Evolutionary conservation across 805 yeast genomes (phyloP), one percentile per base, ranked within the genome.

Genomic region (Starmera dryadoides): DNA sequence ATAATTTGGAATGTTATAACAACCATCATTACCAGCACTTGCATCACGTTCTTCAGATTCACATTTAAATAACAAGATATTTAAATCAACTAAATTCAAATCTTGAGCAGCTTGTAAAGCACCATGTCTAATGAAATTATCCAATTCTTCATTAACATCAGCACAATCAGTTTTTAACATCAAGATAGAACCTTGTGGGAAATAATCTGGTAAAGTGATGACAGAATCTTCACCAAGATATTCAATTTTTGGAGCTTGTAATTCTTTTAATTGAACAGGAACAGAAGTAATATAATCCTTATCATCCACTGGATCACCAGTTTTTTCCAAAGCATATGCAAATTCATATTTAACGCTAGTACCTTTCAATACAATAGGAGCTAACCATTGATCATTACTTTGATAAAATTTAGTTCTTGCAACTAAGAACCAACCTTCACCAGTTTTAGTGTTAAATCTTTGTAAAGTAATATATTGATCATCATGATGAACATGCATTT

Each of bases 401-500:
- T 55, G 49, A 16, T 49, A 42, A 49, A 93, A 93, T 55, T 86
- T 87, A 2, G 93, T 78, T 55, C 96, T 75, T 0, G 96, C 95
- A 52, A 91, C 74, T 50, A 93, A 67, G 50, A 85, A 87, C 77
- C 84, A 86, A 2, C 98, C 98, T 42, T 73, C 72, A 2, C 98
- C 98, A 2, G 87, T 79, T 46, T 77, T 73, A 0, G 94, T 82
- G 56, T 86, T 86, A 21, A 80, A 74, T 49, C 98, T 69, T 59
- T 91, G 97, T 39, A 91, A 79, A 0, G 97, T 89, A 42, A 91
- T 86, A 58, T 73, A 91, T 58, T 89, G 95, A 12, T 86, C 96
- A 46, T 88, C 95, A 53, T 86, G 96, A 55, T 91, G 97, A 31
- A 91, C 85, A 58, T 86, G 91, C 84, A 86, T 87, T 60, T 91